These are phyloP conservation scores for Microdochium bolleyi DNA, from an alignment of 2,329 filamentous ascomycete genomes.

Conservation along the genomic window DNA sequence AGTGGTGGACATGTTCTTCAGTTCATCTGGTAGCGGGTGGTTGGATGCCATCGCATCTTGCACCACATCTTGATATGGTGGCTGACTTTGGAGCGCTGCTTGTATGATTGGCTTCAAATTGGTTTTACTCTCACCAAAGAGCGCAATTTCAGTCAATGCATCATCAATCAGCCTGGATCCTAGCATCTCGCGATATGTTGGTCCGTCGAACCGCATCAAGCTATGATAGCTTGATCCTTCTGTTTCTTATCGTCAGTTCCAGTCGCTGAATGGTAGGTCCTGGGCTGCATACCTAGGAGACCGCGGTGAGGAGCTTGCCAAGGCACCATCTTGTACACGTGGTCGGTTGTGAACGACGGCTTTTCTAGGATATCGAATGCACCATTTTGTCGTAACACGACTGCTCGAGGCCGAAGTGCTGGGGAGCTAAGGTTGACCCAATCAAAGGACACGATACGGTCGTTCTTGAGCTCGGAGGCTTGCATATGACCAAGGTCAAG, in stretches of 20 bases:
- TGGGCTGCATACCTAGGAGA: conserved; percentile 35
- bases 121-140: conserved; percentile 47
- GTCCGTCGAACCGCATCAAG: conserved; percentile 51
- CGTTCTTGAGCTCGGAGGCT: conserved; percentile 42
- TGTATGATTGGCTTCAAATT: conserved; percentile 33
- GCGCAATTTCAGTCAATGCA: conserved; percentile 41
- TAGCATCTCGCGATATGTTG: conserved; percentile 42
- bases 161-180: conserved; percentile 46
- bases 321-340: conserved; percentile 52
- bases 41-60: conserved; percentile 26
- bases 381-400: conserved; percentile 53
- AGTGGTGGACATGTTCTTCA: conserved; percentile 26
- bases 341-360: conserved; percentile 48
- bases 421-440: conserved; percentile 54
- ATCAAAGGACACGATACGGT: conserved; percentile 60
- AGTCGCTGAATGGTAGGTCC: conserved; percentile 1
- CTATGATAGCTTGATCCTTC: conserved; percentile 44
- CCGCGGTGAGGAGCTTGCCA: conserved; percentile 54
- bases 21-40: conserved; percentile 21
- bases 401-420: conserved; percentile 45
- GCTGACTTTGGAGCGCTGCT: conserved; percentile 26
- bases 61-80: conserved; percentile 22
- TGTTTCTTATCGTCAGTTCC: conserved; percentile 21
- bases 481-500: conserved; percentile 48
- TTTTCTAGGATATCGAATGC: conserved; percentile 55